These are phyloP conservation scores for Trametes hirsuta DNA, from an alignment of 1,284 basidiomycete species.

Conservation along the genomic window DNA sequence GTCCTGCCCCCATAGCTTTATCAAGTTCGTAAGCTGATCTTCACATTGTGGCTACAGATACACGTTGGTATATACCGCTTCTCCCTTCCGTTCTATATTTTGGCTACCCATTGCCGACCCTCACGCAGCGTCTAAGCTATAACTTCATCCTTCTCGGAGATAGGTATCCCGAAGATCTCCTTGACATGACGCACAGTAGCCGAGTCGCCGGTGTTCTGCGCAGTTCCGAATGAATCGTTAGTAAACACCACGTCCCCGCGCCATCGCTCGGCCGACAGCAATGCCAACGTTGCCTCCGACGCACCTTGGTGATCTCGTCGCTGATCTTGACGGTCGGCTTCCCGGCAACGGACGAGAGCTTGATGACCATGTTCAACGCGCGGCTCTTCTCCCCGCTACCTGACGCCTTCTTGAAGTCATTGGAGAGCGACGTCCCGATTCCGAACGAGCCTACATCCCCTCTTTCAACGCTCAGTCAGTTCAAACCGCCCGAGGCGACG, in stretches of 20 bases:
- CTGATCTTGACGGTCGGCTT: constrained; percentile 89
- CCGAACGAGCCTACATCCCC: constrained; percentile 70
- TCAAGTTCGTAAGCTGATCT: not conserved
- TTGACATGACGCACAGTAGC: constrained; percentile 48
- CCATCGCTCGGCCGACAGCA: too few relatives aligned
- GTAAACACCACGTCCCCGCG: too few relatives aligned
- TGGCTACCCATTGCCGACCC: not conserved
- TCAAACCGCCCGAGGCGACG: not conserved
- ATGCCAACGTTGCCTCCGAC: too few relatives aligned
- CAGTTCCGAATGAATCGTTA: not conserved
- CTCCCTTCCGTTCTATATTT: too few relatives aligned
- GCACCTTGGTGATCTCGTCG: constrained; percentile 86
- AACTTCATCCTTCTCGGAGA: constrained; percentile 11
- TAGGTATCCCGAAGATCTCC: constrained; percentile 37
- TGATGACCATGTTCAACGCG: constrained; percentile 93
- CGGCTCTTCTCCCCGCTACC: constrained; percentile 68
- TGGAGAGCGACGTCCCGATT: constrained; percentile 90
- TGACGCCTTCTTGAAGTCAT: constrained; percentile 74
- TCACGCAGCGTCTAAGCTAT: not conserved
- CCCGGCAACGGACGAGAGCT: constrained; percentile 76
- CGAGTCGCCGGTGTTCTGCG: constrained; percentile 50
- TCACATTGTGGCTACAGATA: not conserved
- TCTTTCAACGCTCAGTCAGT: not conserved
- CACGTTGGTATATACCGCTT: not conserved
- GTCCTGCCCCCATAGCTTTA: not conserved